These are phyloP conservation scores for Dissoconium aciculare DNA, from an alignment of 2,329 filamentous ascomycete genomes.

Conservation along the genomic window DNA sequence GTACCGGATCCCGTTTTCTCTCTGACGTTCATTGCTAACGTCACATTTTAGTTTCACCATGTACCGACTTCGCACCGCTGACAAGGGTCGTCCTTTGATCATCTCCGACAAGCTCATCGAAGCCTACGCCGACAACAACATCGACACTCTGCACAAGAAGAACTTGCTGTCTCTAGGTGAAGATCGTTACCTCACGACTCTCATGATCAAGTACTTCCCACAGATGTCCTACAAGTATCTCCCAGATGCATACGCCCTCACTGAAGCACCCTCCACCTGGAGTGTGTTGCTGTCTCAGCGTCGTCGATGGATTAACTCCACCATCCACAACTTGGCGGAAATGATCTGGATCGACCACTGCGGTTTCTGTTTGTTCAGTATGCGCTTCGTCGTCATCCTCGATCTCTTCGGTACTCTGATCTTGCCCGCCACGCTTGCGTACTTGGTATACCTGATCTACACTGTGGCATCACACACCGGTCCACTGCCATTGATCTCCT, in stretches of 20 bases:
- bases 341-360: slow-evolving; percentile 86
- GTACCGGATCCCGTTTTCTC: too few species aligned
- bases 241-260: slow-evolving; percentile 80
- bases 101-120: slow-evolving; percentile 76
- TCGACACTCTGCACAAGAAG: slow-evolving; percentile 91
- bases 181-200: slow-evolving; percentile 89
- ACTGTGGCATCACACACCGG: slow-evolving; percentile 51
- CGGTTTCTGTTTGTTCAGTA: slow-evolving; percentile 96
- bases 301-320: slow-evolving; percentile 99
- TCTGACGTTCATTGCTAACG: slow-evolving; percentile 28
- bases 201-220: slow-evolving; percentile 98
- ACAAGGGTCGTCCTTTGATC: slow-evolving; percentile 87
- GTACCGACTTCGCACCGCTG: slow-evolving; percentile 88
- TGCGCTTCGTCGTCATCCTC: slow-evolving; percentile 91
- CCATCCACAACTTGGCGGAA: slow-evolving; percentile 88
- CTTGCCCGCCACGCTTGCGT: slow-evolving; percentile 74
- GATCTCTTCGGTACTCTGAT: slow-evolving; percentile 88
- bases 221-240: slow-evolving; percentile 93
- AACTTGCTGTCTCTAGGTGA: slow-evolving; percentile 87
- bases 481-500: slow-evolving; percentile 71
- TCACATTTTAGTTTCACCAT: slow-evolving; percentile 83
- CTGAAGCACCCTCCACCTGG: slow-evolving; percentile 88
- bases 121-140: slow-evolving; percentile 76
- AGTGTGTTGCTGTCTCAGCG: slow-evolving; percentile 89
- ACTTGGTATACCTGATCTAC: slow-evolving; percentile 81